Evolutionary conservation across 176 grass and related monocot genomes (phyloP), one percentile per base, ranked within the genome.

Genomic region (Luzula sylvatica): DNA sequence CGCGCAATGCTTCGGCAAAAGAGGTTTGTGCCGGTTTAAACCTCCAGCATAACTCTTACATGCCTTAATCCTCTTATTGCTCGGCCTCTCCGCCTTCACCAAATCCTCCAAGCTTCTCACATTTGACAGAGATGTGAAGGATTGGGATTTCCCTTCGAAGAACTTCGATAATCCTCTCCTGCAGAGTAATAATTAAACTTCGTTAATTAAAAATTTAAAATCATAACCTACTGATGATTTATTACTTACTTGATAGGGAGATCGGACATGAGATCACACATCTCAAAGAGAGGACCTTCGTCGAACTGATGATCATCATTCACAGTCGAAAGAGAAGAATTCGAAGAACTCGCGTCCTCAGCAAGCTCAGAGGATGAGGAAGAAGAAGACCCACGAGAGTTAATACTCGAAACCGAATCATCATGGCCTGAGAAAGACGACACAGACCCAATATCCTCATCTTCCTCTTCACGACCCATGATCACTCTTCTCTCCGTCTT

Each of bases 121-220:
- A 22, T 74, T 74, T 18, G 68, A 69, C 7, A 87, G 58, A 54
- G 77, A 87, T 14, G 73, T 74, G 46, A 87, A 87, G 24, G 83
- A 87, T 68, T 82, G 77, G 26, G 77, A 87, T 71, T 70, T 87
- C 52, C 83, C 83, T 78, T 82, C 56, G 56, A 87, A 87, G 77
- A 87, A 87, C 39, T 52, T 38, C 8, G 83, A 87, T 38, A 87
- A 32, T 6, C 83, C 68, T 15, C 77, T 50, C 83, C 83, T 87
- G 69, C 13, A 69, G 17, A 26, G 2, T 38, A 3, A 30, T 61
- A 48, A 3, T 55, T 74, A 61, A 62, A 61, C 62, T 28, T 42
- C 53, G 4, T 11, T 19, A 7, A 18, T 58, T 38, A 14, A 11
- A 42, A 46, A 29, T 42, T 22, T n/a, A n/a, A n/a, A 4, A 51